A percentile compares a stretch with the other conserved stretches of the same genome.
Evolutionary conservation across 495 filamentous ascomycete species (phyloP).

Genomic region (Penicillium waksmanii): DNA sequence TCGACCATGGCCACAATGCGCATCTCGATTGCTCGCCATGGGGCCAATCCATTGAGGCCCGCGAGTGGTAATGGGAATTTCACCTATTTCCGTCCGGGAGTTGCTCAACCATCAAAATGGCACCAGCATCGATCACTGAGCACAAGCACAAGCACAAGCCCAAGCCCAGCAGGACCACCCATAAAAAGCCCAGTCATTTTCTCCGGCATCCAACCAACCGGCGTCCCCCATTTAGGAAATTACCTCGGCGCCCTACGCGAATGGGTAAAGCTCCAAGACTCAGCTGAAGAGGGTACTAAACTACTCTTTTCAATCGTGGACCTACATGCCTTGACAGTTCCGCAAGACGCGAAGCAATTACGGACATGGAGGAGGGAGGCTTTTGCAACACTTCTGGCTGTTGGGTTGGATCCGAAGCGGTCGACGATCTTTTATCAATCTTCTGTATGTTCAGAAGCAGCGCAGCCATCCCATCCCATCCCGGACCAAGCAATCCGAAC

Average conservation of each 20-base stretch:
- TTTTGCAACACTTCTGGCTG: conserved; percentile 78
- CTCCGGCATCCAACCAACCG: conserved; percentile 96
- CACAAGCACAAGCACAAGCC: conserved; percentile 3
- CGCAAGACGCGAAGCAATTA: conserved; percentile 62
- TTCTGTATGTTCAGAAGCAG: conserved; percentile 44
- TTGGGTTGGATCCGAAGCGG: conserved; percentile 76
- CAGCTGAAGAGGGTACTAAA: conserved; percentile 53
- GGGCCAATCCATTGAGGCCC: conserved; percentile 5
- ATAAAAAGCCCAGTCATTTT: conserved; percentile 58
- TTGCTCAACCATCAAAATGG: conserved; percentile 2
- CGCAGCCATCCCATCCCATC: no score
- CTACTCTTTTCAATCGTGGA: conserved; percentile 88
- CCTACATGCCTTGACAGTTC: conserved; percentile 85
- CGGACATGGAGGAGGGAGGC: conserved; percentile 68
- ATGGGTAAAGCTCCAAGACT: conserved; percentile 81
- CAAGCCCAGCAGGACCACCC: conserved; percentile 7
- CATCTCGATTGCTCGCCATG: conserved; percentile 1
- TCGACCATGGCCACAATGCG: conserved; percentile 14
- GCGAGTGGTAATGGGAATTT: conserved; percentile 11
- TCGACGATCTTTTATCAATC: conserved; percentile 88
- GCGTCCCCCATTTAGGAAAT: conserved; percentile 93
- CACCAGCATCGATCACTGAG: conserved; percentile 20
- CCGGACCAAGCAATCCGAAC: no score
- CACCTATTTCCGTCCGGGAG: not conserved
- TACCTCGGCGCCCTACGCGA: conserved; percentile 89